phyloP scores from a whole-genome alignment of 768 basidiomycete species.

The Boletus sensibilis region DNA sequence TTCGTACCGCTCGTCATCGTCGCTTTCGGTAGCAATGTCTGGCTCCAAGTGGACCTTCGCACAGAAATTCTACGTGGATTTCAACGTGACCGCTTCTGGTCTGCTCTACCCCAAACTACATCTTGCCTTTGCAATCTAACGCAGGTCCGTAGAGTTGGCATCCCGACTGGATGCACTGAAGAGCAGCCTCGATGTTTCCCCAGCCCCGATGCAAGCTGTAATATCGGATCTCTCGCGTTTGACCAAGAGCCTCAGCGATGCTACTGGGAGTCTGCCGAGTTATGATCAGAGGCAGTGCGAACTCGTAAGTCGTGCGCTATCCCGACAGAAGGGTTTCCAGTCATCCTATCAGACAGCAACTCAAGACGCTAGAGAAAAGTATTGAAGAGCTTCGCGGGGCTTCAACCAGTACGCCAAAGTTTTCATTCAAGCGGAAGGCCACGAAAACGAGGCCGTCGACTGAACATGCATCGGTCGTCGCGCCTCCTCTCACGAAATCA shows the following conservation, averaged over 20 bases:
- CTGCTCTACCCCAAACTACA: not conserved
- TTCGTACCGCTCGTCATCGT: not conserved
- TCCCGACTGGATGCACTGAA: slow-evolving; percentile 45
- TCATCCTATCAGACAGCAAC: slow-evolving; percentile 48
- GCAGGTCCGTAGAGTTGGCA: slow-evolving; percentile 43
- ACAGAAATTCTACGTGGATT: slow-evolving; percentile 29
- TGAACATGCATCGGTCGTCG: slow-evolving; percentile 2
- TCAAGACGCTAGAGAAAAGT: slow-evolving; percentile 57
- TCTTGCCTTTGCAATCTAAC: slow-evolving; percentile 14
- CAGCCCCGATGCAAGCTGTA: slow-evolving; percentile 43
- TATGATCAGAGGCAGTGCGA: slow-evolving; percentile 78
- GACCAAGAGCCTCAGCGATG: slow-evolving; percentile 61
- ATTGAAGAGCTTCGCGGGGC: slow-evolving; percentile 51
- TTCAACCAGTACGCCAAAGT: slow-evolving; percentile 54
- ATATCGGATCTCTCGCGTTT: slow-evolving; percentile 54
- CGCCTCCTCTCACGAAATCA: not conserved
- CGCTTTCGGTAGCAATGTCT: slow-evolving; percentile 13
- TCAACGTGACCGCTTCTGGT: slow-evolving; percentile 29
- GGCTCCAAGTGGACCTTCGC: slow-evolving; percentile 28
- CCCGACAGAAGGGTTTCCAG: not conserved
- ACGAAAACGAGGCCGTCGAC: slow-evolving; percentile 20
- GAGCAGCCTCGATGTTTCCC: slow-evolving; percentile 23
- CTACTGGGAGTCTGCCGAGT: slow-evolving; percentile 59
- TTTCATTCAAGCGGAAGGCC: slow-evolving; percentile 59
- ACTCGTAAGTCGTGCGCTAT: slow-evolving; percentile 43